These are phyloP conservation scores for Hanseniaspora taiwanica DNA, from an alignment of 805 yeast species.

Conservation along the genomic window DNA sequence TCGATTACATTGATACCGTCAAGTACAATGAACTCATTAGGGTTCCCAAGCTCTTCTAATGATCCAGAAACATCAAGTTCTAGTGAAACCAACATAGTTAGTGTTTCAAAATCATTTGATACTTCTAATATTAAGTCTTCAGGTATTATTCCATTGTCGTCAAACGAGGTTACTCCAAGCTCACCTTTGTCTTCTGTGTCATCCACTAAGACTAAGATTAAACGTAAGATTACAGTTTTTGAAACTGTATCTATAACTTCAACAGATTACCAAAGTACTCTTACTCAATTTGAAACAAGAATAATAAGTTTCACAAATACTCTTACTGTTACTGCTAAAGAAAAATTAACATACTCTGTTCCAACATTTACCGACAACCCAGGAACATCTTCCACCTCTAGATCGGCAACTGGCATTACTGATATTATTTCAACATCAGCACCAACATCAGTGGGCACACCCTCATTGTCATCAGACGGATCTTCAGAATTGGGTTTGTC, in stretches of 20 bases:
- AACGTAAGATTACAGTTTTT: constrained; percentile 5
- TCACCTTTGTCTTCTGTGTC: background rate
- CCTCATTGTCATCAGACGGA: background rate
- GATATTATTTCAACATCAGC: background rate
- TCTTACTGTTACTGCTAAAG: constrained; percentile 4
- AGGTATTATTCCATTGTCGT: background rate
- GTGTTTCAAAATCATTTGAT: too few relatives aligned
- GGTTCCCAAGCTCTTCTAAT: too few relatives aligned
- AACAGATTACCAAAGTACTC: background rate
- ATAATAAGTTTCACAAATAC: constrained; percentile 3
- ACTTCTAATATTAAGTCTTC: background rate
- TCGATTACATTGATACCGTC: too few relatives aligned
- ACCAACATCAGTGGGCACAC: background rate
- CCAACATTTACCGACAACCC: background rate
- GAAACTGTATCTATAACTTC: constrained; percentile 6
- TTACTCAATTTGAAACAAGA: constrained; percentile 4
- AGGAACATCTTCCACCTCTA: background rate
- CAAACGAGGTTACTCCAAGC: background rate
- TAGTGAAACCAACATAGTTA: too few relatives aligned
- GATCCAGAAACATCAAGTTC: too few relatives aligned
- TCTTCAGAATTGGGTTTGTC: background rate
- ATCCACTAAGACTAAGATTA: constrained; percentile 1
- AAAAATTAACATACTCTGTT: background rate
- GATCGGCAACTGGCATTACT: background rate
- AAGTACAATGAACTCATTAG: too few relatives aligned